Base-by-base conservation (phyloP, 1,284 basidiomycete species). In the Mycena sp. region DNA sequence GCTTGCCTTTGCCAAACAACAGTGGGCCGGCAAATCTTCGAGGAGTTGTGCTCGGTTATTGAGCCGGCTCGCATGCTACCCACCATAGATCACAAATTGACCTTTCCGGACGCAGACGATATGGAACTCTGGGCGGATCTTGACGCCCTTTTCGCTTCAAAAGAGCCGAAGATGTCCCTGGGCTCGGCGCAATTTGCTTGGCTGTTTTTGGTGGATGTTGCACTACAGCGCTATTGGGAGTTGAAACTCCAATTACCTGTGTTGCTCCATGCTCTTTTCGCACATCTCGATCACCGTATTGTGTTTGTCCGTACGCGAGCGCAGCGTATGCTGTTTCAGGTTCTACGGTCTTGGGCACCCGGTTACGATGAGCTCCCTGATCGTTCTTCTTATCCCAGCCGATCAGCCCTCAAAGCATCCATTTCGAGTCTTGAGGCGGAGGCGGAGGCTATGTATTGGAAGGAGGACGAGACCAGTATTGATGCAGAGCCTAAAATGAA, bases 131-230 rank as follows among this genome's bases (percentile, higher is more conserved):
- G 90, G 90, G 85, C 90, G 50, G 83, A 91, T 71, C 83, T 93
- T 29, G 89, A 90, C 68, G 84, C 86, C 11, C 73, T 93, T n/a
- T 92, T 93, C 70, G 83, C 87, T 0, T 89, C 85, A 48, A 83
- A 88, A 59, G 85, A 91, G 61, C 91, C 91, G 9, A 81, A 87
- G 21, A 76, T 90, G 60, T 74, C 89, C 62, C 76, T 97, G 44
- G 89, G 88, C 17, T 87, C 92, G 0, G 94, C 94, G 1, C 95
- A 97, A 72, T 92, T 94, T 71, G 94, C 95, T 0, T 85, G 96
- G 74, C 81, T 96, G 6, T 95, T 96, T 72, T 83, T 97, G 25
- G 89, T 91, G 1, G 93, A 96, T 69, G 85, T 94, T 32, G 86
- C 94, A 0, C 81, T 96, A 19, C 90, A 94, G 65, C 87, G 91